Percentiles rank a stretch among this genome's conserved stretches.
phyloP scores from a whole-genome alignment of 2,329 filamentous ascomycete genomes.

The Fusarium goolgardi region DNA sequence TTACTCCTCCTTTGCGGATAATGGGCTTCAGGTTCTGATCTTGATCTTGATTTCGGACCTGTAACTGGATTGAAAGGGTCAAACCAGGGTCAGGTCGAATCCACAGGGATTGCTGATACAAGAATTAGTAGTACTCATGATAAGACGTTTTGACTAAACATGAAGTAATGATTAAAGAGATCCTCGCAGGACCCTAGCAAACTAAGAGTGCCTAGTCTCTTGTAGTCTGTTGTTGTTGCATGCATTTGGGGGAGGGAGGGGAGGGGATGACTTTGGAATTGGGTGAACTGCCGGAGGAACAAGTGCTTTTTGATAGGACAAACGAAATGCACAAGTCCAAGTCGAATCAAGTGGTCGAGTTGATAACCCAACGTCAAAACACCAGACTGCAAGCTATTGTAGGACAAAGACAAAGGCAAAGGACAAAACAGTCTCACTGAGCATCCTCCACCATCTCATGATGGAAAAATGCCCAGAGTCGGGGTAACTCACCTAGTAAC shows the following conservation, averaged over 20 bases:
- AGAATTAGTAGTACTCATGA: slow-evolving; percentile 31
- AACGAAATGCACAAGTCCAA: slow-evolving; percentile 3
- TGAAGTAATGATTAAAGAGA: neutral
- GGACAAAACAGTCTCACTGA: slow-evolving; percentile 4
- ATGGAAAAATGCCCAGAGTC: slow-evolving; percentile 19
- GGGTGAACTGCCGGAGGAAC: slow-evolving; percentile 16
- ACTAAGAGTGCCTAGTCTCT: neutral
- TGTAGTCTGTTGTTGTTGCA: slow-evolving; percentile 27
- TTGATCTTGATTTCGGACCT: slow-evolving; percentile 16
- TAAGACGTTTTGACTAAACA: slow-evolving; percentile 36
- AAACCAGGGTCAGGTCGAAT: neutral
- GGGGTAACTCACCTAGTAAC: neutral
- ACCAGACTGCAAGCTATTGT: neutral
- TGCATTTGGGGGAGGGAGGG: slow-evolving; percentile 16
- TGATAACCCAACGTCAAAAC: neutral
- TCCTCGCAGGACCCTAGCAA: slow-evolving; percentile 16
- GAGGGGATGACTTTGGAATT: neutral
- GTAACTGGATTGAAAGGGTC: slow-evolving; percentile 31
- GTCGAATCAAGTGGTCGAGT: slow-evolving; percentile 6
- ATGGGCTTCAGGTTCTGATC: slow-evolving; percentile 4
- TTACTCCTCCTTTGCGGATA: slow-evolving; percentile 14
- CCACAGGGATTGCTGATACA: slow-evolving; percentile 36
- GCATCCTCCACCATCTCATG: neutral
- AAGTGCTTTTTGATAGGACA: slow-evolving; percentile 5
- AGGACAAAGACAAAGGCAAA: slow-evolving; percentile 7